These are phyloP conservation scores for Carex parvula DNA, from an alignment of 176 grass and related monocot genomes.

Conservation along the genomic window DNA sequence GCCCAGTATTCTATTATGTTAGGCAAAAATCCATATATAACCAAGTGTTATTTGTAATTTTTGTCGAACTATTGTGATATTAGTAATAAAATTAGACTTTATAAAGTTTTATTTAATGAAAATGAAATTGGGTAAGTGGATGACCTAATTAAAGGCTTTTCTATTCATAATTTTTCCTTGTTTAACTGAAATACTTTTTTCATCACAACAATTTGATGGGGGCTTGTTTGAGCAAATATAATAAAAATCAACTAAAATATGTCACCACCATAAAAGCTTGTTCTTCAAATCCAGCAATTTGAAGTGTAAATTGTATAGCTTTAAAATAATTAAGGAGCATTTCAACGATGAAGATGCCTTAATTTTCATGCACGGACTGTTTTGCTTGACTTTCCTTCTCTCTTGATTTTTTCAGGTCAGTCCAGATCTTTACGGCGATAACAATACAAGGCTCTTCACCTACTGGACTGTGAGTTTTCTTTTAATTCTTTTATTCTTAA, in stretches of 20 bases:
- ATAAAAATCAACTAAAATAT: constrained; percentile 11
- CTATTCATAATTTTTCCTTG: too few relatives aligned
- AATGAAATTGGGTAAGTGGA: too few relatives aligned
- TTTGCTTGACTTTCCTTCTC: constrained; percentile 32
- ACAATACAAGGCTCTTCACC: constrained; percentile 87
- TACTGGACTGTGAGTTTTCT: constrained; percentile 79
- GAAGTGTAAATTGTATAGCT: constrained; percentile 2
- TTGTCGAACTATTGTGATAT: not conserved
- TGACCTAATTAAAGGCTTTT: too few relatives aligned
- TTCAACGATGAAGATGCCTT: not conserved
- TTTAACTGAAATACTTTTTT: not conserved
- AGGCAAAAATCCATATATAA: not conserved
- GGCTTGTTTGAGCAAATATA: constrained; percentile 35
- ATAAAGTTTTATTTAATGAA: too few relatives aligned
- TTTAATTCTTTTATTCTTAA: not conserved
- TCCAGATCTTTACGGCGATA: constrained; percentile 85
- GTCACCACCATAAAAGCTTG: constrained; percentile 18
- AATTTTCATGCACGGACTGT: constrained; percentile 3
- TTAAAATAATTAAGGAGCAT: not conserved
- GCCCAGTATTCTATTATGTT: too few relatives aligned
- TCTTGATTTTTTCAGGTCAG: constrained; percentile 59
- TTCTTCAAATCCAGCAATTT: not conserved
- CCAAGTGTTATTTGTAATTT: not conserved
- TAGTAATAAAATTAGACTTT: not conserved
- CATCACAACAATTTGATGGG: constrained; percentile 22